Percentiles rank a stretch among this genome's conserved stretches.
These are phyloP conservation scores for Aspergillus incahuasiensis DNA, from an alignment of 495 filamentous ascomycete genomes.

Conservation along the genomic window DNA sequence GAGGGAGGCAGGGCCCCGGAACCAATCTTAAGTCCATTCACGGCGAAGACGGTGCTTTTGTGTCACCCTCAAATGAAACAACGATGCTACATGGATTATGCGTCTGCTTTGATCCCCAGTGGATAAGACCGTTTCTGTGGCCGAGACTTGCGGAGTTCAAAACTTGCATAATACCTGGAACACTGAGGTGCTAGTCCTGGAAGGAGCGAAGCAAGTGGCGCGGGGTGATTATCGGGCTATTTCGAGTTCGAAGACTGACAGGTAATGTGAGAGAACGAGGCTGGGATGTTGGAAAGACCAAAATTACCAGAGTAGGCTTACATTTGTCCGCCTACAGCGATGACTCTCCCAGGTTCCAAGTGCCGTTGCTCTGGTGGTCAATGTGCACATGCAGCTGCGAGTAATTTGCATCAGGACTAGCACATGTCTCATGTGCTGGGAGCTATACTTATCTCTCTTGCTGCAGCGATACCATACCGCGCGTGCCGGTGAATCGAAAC, in stretches of 20 bases:
- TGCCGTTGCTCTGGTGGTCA: background rate
- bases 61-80: constrained; percentile 14
- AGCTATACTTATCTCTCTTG: background rate
- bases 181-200: background rate
- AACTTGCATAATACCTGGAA: constrained; percentile 3
- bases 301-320: background rate
- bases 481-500: background rate
- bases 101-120: background rate
- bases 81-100: constrained; percentile 13
- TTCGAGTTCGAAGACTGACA: background rate
- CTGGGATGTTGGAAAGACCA: background rate
- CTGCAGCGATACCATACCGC: background rate
- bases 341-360: background rate
- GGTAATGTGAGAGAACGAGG: background rate
- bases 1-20: background rate
- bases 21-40: constrained; percentile 6
- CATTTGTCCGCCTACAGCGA: background rate
- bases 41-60: constrained; percentile 1
- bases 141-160: background rate
- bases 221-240: background rate
- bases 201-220: background rate
- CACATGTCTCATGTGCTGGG: background rate
- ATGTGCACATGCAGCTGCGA: constrained; percentile 5
- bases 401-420: constrained; percentile 3
- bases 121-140: background rate